phyloP scores from a whole-genome alignment of 1,284 basidiomycete species.

The Mycosarcoma mackinlayi region DNA sequence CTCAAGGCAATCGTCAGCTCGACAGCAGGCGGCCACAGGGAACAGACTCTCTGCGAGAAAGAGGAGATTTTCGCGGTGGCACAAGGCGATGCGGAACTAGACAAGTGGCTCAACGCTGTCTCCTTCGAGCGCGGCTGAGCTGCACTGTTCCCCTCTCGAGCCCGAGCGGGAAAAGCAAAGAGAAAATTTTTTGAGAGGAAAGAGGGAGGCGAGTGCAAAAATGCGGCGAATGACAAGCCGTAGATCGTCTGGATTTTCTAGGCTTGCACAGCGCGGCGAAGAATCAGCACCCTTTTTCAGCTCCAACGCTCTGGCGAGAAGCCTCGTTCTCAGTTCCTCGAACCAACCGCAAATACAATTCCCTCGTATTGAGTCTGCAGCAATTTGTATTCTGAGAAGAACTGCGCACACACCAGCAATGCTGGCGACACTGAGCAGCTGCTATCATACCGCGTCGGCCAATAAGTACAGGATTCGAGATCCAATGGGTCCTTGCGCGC shows the following conservation, averaged over 20 bases:
- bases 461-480: not conserved
- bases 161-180: not conserved
- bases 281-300: too few species aligned
- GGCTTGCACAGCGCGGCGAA: constrained; percentile 16
- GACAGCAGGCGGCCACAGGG: constrained; percentile 7
- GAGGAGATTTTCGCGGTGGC: constrained; percentile 7
- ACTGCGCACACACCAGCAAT: constrained; percentile 27
- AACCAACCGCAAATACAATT: constrained; percentile 4
- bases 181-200: constrained; percentile 7
- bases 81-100: constrained; percentile 20
- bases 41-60: not conserved
- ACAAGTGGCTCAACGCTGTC: constrained; percentile 13
- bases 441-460: not conserved
- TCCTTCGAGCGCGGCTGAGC: too few species aligned
- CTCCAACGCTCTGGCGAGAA: too few species aligned
- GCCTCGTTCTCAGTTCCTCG: not conserved
- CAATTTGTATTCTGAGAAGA: constrained; percentile 23
- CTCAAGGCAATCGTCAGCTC: constrained; percentile 13
- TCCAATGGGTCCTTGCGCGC: constrained; percentile 4
- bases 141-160: too few species aligned
- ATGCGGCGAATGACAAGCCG: constrained; percentile 8
- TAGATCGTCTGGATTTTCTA: constrained; percentile 3
- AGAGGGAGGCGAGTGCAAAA: not conserved
- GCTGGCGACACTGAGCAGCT: not conserved
- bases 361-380: constrained; percentile 1